Percentiles rank a stretch among this genome's conserved stretches.
phyloP scores from a whole-genome alignment of 768 basidiomycete species.

The Russula griseocarnosa region DNA sequence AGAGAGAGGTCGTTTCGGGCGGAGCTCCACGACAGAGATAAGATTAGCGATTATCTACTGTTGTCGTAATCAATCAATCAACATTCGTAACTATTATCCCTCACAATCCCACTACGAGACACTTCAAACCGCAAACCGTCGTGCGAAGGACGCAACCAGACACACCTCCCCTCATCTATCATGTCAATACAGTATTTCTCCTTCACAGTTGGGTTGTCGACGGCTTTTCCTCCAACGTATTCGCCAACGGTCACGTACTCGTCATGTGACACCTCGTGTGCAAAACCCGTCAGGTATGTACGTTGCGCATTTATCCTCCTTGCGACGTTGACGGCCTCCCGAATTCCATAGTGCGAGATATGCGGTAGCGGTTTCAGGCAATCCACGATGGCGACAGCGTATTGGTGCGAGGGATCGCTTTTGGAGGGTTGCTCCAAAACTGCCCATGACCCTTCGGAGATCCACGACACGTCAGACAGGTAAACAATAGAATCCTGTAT shows the following conservation, averaged over 20 bases:
- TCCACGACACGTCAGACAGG: constrained; percentile 77
- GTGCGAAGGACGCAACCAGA: constrained; percentile 70
- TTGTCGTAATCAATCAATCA: constrained; percentile 8
- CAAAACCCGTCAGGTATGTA: constrained; percentile 73
- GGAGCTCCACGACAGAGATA: background rate
- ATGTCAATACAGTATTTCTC: constrained; percentile 45
- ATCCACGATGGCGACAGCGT: constrained; percentile 69
- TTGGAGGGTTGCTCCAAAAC: constrained; percentile 38
- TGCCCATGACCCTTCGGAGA: constrained; percentile 70
- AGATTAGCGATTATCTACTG: constrained; percentile 11
- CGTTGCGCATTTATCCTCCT: constrained; percentile 53
- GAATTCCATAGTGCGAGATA: constrained; percentile 78
- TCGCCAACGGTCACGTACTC: constrained; percentile 67
- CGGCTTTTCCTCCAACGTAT: constrained; percentile 40
- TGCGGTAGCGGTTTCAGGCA: constrained; percentile 64
- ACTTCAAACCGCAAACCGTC: constrained; percentile 66
- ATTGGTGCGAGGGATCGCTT: constrained; percentile 30
- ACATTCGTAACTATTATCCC: constrained; percentile 50
- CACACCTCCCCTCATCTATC: constrained; percentile 44
- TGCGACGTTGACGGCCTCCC: constrained; percentile 53
- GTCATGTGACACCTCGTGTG: constrained; percentile 73
- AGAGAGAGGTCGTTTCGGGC: background rate
- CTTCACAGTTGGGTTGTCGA: constrained; percentile 32
- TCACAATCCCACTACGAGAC: constrained; percentile 39
- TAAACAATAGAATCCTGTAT: constrained; percentile 66